phyloP scores from a whole-genome alignment of 1,139 yeast species.

The Diutina siamensis region DNA sequence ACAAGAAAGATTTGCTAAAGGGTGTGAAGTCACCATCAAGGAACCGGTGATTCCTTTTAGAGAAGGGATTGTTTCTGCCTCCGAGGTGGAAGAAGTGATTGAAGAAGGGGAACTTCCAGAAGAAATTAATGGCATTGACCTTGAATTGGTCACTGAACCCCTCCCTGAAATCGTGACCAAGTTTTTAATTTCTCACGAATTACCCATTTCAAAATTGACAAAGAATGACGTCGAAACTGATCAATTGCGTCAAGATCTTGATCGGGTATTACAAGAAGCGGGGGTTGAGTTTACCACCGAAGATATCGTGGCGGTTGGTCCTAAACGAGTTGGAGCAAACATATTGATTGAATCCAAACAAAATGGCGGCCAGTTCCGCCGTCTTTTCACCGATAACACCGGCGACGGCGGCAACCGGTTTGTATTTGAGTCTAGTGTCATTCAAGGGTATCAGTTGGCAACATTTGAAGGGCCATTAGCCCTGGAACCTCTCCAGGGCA shows the following conservation, averaged over 20 bases:
- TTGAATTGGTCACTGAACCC: conserved; percentile 44
- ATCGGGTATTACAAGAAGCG: conserved; percentile 2
- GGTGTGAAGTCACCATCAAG: conserved; percentile 74
- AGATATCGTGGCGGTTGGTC: conserved; percentile 62
- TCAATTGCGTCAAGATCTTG: conserved; percentile 8
- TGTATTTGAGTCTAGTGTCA: conserved; percentile 52
- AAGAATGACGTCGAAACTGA: conserved; percentile 19
- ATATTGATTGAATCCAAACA: conserved; percentile 47
- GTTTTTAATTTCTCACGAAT: conserved; percentile 39
- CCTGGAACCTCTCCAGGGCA: conserved; percentile 80
- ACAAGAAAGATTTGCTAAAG: conserved; percentile 78
- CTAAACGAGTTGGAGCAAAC: conserved; percentile 68
- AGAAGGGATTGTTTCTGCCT: conserved; percentile 50
- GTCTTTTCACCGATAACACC: conserved; percentile 11
- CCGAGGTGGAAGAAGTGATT: conserved; percentile 14
- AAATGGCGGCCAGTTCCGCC: conserved; percentile 22
- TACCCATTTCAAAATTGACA: conserved; percentile 16
- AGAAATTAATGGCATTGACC: conserved; percentile 16
- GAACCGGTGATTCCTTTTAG: conserved; percentile 93
- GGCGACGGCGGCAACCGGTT: conserved; percentile 14
- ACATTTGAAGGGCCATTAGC: conserved; percentile 80
- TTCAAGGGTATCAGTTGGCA: conserved; percentile 81
- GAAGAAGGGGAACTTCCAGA: conserved; percentile 19
- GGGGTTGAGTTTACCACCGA: conserved; percentile 19
- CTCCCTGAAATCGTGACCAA: conserved; percentile 40